phyloP scores from a whole-genome alignment of 164 flowering plant genomes.

The Litsea cubeba region DNA sequence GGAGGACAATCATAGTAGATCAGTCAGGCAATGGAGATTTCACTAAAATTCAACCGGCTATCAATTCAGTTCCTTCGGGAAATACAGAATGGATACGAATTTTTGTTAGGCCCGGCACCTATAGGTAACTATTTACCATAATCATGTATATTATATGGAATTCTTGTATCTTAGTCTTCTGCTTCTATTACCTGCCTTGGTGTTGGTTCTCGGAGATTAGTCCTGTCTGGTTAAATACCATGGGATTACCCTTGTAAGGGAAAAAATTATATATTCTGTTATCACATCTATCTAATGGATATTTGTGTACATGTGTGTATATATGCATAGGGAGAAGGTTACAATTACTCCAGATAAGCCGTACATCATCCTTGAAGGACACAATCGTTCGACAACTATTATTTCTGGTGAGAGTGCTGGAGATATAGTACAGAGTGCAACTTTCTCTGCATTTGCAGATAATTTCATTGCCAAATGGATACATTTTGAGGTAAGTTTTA shows the following conservation, averaged over 20 bases:
- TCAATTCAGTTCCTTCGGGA: slow-evolving; percentile 24
- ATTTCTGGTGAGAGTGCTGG: slow-evolving; percentile 11
- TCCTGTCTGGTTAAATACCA: too few species aligned
- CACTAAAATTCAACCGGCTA: slow-evolving; percentile 26
- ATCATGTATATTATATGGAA: not conserved
- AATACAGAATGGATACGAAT: slow-evolving; percentile 29
- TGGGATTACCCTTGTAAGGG: too few species aligned
- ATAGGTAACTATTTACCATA: slow-evolving; percentile 15
- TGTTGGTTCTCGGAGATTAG: too few species aligned
- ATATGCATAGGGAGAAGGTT: slow-evolving; percentile 31
- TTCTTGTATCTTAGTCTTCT: not conserved
- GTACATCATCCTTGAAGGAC: slow-evolving; percentile 33
- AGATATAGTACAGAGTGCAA: slow-evolving; percentile 10
- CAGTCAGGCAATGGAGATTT: slow-evolving; percentile 22
- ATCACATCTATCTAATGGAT: not conserved
- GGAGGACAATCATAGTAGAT: slow-evolving; percentile 23
- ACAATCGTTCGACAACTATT: not conserved
- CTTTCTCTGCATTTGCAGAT: slow-evolving; percentile 11
- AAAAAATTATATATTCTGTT: too few species aligned
- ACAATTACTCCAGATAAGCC: slow-evolving; percentile 10
- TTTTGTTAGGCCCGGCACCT: slow-evolving; percentile 20
- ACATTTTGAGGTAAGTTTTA: slow-evolving; percentile 24
- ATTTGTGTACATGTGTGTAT: not conserved
- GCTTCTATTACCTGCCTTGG: not conserved
- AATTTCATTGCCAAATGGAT: slow-evolving; percentile 16